Base-by-base conservation (phyloP, 192 early-diverging fungal genomes). In the Phycomyces blakesleeanus region DNA sequence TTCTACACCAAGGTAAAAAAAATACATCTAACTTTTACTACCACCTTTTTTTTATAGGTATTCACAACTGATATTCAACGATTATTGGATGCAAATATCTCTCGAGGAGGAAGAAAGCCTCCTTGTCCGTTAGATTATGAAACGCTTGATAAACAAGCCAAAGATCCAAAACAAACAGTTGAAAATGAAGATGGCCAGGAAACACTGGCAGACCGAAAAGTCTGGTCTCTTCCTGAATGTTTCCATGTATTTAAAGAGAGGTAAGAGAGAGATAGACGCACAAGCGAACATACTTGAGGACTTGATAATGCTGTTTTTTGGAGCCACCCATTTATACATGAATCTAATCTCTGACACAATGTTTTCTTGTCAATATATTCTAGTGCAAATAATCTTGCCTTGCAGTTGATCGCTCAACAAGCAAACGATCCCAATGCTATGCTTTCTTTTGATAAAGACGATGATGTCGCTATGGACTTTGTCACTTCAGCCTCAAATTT, bases 361-460 rank as follows among this genome's bases (percentile, higher is more conserved):
- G n/a, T n/a, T n/a, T n/a, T n/a, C n/a, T n/a, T n/a, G n/a, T n/a
- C n/a, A n/a, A n/a, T n/a, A 10, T 15, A 4, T 27, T 42, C 0
- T 41, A 89, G 90, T 74, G 49, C 87, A 25, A 37, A 73, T 7
- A 52, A 70, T 39, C 73, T 95, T 38, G 78, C 80, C 1, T 27
- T 63, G n/a, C 69, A 79, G 37, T 67, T 89, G 15, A 22, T 77
- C 10, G 58, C 76, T 0, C 72, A 74, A 47, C 66, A 80, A 52
- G 38, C 56, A 26, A 67, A 51, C 6, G 82, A 90, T 40, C 66
- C 86, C 0, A 73, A 85, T 24, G 76, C 74, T 26, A 63, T 66
- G 1, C 57, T 96, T 51, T 40, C 73, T 0, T 99, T 99, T 78
- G 97, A 99, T 71, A 99, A 99, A 75, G 97, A 99, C 75, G 96